phyloP scores from a whole-genome alignment of 2,329 filamentous ascomycete species.

The Mycocentrospora acerina region DNA sequence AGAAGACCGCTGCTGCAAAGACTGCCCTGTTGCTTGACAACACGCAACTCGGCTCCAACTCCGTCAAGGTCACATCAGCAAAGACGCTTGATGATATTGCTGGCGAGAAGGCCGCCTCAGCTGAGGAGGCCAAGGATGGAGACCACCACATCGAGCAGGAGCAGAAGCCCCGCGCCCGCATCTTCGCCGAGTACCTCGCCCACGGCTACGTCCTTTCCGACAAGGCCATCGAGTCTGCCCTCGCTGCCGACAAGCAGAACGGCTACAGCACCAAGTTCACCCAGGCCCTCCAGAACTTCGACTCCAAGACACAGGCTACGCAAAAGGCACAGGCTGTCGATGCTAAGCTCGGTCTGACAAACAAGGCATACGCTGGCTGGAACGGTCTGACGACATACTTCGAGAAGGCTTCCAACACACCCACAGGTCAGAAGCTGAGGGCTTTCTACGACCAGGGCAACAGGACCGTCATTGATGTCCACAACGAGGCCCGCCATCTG shows the following conservation, averaged over 20 bases:
- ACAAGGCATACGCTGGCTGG: constrained; percentile 68
- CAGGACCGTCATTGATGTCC: constrained; percentile 92
- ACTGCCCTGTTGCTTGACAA: constrained; percentile 96
- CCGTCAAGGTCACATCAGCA: constrained; percentile 77
- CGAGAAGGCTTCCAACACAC: constrained; percentile 85
- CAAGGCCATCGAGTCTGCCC: constrained; percentile 75
- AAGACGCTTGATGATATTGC: constrained; percentile 65
- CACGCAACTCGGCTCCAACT: constrained; percentile 78
- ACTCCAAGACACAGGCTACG: constrained; percentile 82
- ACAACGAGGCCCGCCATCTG: constrained; percentile 83
- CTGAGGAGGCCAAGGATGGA: constrained; percentile 50
- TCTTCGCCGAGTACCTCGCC: constrained; percentile 93
- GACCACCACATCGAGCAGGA: constrained; percentile 83
- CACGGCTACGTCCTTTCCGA: constrained; percentile 87
- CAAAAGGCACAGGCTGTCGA: constrained; percentile 85
- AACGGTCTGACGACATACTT: constrained; percentile 83
- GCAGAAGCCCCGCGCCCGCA: constrained; percentile 92
- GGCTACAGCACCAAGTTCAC: constrained; percentile 82
- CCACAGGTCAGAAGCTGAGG: constrained; percentile 83
- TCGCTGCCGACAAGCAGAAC: constrained; percentile 87
- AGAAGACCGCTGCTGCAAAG: constrained; percentile 95
- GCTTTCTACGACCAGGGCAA: constrained; percentile 83
- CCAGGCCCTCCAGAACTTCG: constrained; percentile 71
- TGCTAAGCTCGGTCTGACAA: constrained; percentile 76
- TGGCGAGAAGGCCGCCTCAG: constrained; percentile 60